Conservation (phyloP, 257 asterid genomes). For the Nicotiana benthamiana region DNA sequence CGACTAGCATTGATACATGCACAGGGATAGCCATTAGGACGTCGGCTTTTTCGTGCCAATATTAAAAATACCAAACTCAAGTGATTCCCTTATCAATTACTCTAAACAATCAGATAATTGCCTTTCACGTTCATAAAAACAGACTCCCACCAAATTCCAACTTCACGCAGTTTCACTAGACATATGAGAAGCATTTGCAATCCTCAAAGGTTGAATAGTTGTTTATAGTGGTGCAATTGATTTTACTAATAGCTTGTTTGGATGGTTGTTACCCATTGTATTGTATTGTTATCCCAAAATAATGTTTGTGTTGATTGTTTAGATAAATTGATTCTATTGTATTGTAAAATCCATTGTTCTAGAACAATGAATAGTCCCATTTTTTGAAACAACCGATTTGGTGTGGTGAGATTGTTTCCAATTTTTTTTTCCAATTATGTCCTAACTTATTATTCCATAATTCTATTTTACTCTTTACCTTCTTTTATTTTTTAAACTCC, state of each 20-base stretch:
- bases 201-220: neutral
- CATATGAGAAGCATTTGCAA: neutral
- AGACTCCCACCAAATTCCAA: neutral
- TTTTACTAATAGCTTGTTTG: neutral
- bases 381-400: too few species aligned
- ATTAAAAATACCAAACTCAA: neutral
- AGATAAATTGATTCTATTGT: too few species aligned
- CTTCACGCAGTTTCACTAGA: neutral
- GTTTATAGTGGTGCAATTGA: neutral
- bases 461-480: too few species aligned
- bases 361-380: too few species aligned
- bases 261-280: too few species aligned
- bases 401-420: too few species aligned
- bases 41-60: neutral
- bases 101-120: neutral
- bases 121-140: neutral
- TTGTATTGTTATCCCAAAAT: too few species aligned
- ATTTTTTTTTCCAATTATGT: too few species aligned
- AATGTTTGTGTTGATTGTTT: too few species aligned
- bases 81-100: neutral
- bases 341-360: too few species aligned
- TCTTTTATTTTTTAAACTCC: too few species aligned
- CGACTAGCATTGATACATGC: neutral
- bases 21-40: neutral
- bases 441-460: too few species aligned